phyloP scores from a whole-genome alignment of 331 rosid species.

The Arachis monticola region DNA sequence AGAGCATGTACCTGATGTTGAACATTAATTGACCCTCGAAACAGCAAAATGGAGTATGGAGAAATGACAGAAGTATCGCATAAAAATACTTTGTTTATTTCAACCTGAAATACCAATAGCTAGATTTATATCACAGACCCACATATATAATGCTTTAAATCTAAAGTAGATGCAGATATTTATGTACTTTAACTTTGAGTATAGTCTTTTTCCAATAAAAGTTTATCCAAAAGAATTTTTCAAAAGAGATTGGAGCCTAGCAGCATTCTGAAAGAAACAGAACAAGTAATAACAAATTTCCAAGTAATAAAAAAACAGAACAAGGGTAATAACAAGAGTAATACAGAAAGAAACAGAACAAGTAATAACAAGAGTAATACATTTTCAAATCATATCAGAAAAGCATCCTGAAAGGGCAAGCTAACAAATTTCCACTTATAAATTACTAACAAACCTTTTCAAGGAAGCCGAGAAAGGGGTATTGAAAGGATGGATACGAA shows the following conservation, averaged over 20 bases:
- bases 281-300: too few species aligned
- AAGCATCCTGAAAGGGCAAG: constrained; percentile 21
- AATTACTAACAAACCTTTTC: too few species aligned
- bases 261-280: not conserved
- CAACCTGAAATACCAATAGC: constrained; percentile 63
- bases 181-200: too few species aligned
- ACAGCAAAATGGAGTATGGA: constrained; percentile 87
- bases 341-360: constrained; percentile 25
- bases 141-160: not conserved
- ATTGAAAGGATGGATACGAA: too few species aligned
- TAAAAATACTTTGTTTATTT: constrained; percentile 80
- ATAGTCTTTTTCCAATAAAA: too few species aligned
- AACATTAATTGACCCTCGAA: constrained; percentile 65
- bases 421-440: too few species aligned
- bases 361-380: constrained; percentile 5
- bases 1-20: too few species aligned
- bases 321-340: not conserved
- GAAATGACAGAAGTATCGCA: constrained; percentile 85
- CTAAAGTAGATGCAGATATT: too few species aligned
- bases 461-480: too few species aligned
- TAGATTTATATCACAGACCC: constrained; percentile 24
- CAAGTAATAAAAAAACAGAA: too few species aligned
- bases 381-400: constrained; percentile 1
- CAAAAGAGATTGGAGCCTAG: not conserved
- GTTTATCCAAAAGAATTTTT: not conserved